Percentiles rank a stretch among this genome's conserved stretches.
These are phyloP conservation scores for Pythium aquatile DNA, from an alignment of 352 stramenopile genomes.

Conservation along the genomic window DNA sequence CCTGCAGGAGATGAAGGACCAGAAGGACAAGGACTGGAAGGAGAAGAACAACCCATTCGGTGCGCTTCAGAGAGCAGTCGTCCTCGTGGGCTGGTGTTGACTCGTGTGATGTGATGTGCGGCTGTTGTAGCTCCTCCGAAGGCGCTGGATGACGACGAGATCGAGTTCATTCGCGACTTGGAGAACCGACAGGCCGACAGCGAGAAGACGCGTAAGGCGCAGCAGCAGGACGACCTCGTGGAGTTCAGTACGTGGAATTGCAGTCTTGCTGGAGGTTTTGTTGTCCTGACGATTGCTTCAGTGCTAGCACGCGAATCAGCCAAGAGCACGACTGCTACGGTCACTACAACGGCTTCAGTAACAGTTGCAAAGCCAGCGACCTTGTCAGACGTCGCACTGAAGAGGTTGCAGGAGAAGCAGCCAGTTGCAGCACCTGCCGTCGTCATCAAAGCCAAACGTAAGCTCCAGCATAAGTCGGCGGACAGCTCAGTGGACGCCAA, in stretches of 20 bases:
- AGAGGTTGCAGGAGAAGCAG: constrained; percentile 29
- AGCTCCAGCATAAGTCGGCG: constrained; percentile 22
- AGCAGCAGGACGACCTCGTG: constrained; percentile 73
- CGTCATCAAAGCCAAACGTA: constrained; percentile 59
- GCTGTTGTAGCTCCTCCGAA: constrained; percentile 64
- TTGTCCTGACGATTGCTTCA: constrained; percentile 17
- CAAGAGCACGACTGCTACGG: constrained; percentile 22
- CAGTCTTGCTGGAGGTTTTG: not conserved
- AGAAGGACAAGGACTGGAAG: constrained; percentile 87
- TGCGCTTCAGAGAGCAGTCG: constrained; percentile 15
- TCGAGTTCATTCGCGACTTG: constrained; percentile 76
- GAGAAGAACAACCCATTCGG: constrained; percentile 89
- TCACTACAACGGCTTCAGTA: not conserved
- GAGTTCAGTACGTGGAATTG: constrained; percentile 54
- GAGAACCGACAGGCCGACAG: constrained; percentile 54
- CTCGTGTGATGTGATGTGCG: not conserved
- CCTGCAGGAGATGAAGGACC: constrained; percentile 70
- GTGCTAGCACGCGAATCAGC: constrained; percentile 56
- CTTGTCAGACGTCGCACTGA: constrained; percentile 11
- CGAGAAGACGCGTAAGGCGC: constrained; percentile 48
- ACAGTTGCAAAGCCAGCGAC: not conserved
- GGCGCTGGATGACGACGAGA: constrained; percentile 83
- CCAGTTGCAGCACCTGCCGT: constrained; percentile 32
- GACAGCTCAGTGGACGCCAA: constrained; percentile 27
- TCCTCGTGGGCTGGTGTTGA: no score